Evolutionary conservation across 805 yeast genomes (phyloP).

Genomic region (Metahyphopichia silvanorum): DNA sequence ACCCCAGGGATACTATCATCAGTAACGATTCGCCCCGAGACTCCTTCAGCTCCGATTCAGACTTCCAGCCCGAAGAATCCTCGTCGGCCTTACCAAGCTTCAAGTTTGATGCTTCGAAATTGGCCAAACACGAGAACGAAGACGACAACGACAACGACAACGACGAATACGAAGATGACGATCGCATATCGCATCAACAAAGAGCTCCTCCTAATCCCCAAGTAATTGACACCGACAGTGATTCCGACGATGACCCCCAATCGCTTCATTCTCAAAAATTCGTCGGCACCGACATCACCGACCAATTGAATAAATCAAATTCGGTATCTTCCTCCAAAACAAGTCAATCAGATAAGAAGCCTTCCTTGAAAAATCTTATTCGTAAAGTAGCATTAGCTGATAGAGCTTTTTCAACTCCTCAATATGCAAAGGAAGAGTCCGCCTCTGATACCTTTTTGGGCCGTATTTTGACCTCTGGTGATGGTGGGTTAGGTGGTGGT

Average conservation of each 20-base stretch:
- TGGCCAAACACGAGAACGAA: conserved; percentile 3
- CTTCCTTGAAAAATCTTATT: conserved; percentile 25
- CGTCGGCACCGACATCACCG: conserved; percentile 21
- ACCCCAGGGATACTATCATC: conserved; percentile 23
- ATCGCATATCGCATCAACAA: conserved; percentile 1
- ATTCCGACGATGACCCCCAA: conserved; percentile 5
- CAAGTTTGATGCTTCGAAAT: conserved; percentile 6
- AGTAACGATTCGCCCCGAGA: conserved; percentile 20
- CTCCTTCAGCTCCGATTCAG: conserved; percentile 18
- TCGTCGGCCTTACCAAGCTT: conserved; percentile 18
- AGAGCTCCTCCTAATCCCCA: not conserved
- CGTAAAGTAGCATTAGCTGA: conserved; percentile 36
- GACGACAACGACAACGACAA: conserved; percentile 8
- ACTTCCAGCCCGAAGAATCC: conserved; percentile 4
- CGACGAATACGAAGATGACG: conserved; percentile 8
- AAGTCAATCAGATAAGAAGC: conserved; percentile 5
- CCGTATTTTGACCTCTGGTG: conserved; percentile 23
- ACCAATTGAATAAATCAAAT: conserved; percentile 11
- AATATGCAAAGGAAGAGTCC: conserved; percentile 10
- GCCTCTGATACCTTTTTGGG: conserved; percentile 39
- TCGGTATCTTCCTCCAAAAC: conserved; percentile 8
- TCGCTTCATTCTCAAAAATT: conserved; percentile 1
- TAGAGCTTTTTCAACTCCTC: conserved; percentile 19
- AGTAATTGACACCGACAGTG: conserved; percentile 5
- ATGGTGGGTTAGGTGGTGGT: conserved; percentile 34